These are phyloP conservation scores for Coelastrella sp. DNA, from an alignment of 139 green algal genomes.

Conservation along the genomic window DNA sequence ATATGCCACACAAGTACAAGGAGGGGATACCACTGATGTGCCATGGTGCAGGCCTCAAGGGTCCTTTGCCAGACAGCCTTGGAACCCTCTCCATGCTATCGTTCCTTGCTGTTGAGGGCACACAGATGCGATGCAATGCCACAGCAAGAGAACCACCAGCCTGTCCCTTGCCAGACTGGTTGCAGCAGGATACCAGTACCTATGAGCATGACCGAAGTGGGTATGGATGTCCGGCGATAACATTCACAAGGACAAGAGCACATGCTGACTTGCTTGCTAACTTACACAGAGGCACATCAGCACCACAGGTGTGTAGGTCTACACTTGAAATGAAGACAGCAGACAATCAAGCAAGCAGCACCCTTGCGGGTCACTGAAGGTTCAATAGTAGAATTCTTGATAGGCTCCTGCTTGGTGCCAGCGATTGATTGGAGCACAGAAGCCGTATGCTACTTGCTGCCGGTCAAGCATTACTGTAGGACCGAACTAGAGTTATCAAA, in stretches of 20 bases:
- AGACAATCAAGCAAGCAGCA: too few relatives aligned
- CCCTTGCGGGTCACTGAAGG: too few relatives aligned
- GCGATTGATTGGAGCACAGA: too few relatives aligned
- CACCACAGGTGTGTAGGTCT: constrained; percentile 3
- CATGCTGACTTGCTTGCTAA: neutral
- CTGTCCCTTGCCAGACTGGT: constrained; percentile 42
- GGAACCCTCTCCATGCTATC: neutral
- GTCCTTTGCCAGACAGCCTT: constrained; percentile 25
- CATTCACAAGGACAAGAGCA: neutral
- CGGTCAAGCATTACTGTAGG: too few relatives aligned
- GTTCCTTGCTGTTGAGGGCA: neutral
- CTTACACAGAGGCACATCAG: neutral
- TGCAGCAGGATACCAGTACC: neutral
- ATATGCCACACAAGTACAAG: neutral
- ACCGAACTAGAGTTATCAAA: too few relatives aligned
- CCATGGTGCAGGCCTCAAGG: constrained; percentile 8
- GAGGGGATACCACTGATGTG: neutral
- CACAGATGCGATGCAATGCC: neutral
- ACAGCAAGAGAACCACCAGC: neutral
- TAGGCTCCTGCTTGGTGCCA: too few relatives aligned
- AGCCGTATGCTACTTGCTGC: too few relatives aligned
- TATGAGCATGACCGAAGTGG: constrained; percentile 20
- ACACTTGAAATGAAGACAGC: too few relatives aligned
- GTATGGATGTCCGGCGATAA: constrained; percentile 25
- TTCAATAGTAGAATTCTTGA: too few relatives aligned